Base-by-base conservation (phyloP, 208 protist species). In the Leishmania tropica region DNA sequence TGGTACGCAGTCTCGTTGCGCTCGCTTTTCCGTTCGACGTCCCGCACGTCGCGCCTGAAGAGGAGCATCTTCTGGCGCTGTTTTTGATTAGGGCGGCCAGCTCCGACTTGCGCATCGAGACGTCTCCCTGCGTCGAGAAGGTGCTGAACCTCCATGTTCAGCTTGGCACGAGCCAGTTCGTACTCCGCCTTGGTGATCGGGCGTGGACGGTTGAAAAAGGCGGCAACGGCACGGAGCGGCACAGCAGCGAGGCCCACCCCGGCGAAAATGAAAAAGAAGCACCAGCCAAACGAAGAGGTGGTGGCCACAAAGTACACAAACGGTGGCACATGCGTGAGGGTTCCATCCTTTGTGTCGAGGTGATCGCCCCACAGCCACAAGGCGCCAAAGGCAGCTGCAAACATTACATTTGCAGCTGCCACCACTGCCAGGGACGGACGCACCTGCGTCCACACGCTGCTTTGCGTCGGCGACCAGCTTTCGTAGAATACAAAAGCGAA, bases 401-500 rank as follows among this genome's bases (percentile, higher is more conserved):
- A 83, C 31, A 78, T 54, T 5, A 37, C 47, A 68, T 83, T 85
- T n/a, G 76, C 65, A 2, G 64, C 75, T 24, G 58, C 81, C 15
- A 81, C 81, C 13, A 45, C 62, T 0, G 68, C 56, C 71, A 86
- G 31, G 13, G 81, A 80, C 68, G 76, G 76, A 28, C 78, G 75
- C 76, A 87, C 79, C 60, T 82, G 82, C 47, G 79, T 40, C 77
- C 83, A 86, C 21, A 86, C 65, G 42, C 83, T 83, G 24, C 42
- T 51, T 45, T 86, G 78, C 54, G 77, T 75, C 0, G 92, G 85
- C 24, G 93, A 92, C 83, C 91, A 94, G n/a, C 93, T 86, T 75
- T 98, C 97, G 76, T 98, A 98, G 79, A 96, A 92, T 13, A 88
- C 93, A 72, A 98, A 93, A 8, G 94, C 89, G 75, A 98, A 97